Evolutionary conservation across 1,139 yeast genomes (phyloP).

Genomic region (Kodamaea derodonti): DNA sequence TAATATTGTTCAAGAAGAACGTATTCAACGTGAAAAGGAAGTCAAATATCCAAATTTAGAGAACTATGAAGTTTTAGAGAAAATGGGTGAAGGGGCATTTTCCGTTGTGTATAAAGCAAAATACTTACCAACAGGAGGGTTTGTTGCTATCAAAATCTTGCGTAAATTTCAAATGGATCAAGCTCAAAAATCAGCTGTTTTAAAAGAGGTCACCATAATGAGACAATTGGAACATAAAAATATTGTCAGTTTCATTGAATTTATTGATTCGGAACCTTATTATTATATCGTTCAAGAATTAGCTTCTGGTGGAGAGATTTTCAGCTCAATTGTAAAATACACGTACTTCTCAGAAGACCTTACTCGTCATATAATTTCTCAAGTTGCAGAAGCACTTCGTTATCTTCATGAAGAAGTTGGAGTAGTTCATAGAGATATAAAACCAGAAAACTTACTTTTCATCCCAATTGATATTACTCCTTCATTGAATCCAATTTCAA

Average conservation of each 20-base stretch:
- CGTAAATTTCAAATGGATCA: conserved; percentile 54
- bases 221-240: conserved; percentile 49
- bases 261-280: conserved; percentile 44
- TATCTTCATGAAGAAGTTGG: conserved; percentile 56
- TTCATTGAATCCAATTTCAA: conserved; percentile 32
- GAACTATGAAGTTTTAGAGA: conserved; percentile 44
- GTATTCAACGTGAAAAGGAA: conserved; percentile 31
- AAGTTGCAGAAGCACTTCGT: conserved; percentile 47
- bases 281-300: conserved; percentile 55
- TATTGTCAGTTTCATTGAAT: conserved; percentile 45
- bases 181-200: conserved; percentile 50
- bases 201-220: conserved; percentile 60
- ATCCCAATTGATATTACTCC: conserved; percentile 60
- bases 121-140: conserved; percentile 37
- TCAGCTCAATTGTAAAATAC: conserved; percentile 52
- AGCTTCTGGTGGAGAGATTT: conserved; percentile 54
- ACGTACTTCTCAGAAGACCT: conserved; percentile 55
- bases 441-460: conserved; percentile 52
- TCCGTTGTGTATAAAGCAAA: conserved; percentile 79
- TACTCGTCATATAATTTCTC: conserved; percentile 48
- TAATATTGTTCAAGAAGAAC: conserved; percentile 53
- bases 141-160: conserved; percentile 58
- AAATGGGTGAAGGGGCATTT: conserved; percentile 82
- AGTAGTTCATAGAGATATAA: conserved; percentile 54
- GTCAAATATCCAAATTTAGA: conserved; percentile 41